Percentiles rank a stretch among this genome's conserved stretches.
phyloP scores from a whole-genome alignment of 1,139 yeast species.

The Hansenula sp. region DNA sequence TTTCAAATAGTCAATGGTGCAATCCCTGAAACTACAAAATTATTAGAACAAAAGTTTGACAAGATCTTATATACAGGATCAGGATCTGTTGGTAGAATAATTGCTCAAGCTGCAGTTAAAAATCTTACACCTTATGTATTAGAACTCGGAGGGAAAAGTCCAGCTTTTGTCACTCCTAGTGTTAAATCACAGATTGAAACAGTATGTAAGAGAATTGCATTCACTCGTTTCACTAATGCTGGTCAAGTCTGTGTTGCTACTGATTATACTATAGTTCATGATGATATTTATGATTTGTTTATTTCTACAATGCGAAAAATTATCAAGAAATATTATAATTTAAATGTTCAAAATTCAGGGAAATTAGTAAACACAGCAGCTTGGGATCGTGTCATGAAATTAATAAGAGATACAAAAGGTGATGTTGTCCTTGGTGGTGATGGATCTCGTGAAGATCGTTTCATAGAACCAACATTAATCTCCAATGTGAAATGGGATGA shows the following conservation, averaged over 20 bases:
- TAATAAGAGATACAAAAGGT: conserved; percentile 55
- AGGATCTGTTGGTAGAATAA: conserved; percentile 66
- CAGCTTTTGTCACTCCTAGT: conserved; percentile 62
- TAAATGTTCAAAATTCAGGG: conserved; percentile 40
- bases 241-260: conserved; percentile 93
- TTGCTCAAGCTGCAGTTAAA: conserved; percentile 81
- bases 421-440: conserved; percentile 22
- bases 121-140: conserved; percentile 74
- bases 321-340: conserved; percentile 38
- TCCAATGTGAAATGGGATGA: conserved; percentile 62
- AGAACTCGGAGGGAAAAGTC: conserved; percentile 94
- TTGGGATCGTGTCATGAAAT: conserved; percentile 43
- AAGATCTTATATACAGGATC: conserved; percentile 88
- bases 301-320: conserved; percentile 31
- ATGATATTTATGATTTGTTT: conserved; percentile 49
- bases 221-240: conserved; percentile 79
- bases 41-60: conserved; percentile 68
- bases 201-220: conserved; percentile 64
- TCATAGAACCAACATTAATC: conserved; percentile 72
- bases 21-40: conserved; percentile 60
- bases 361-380: conserved; percentile 63
- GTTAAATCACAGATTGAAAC: conserved; percentile 39
- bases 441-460: conserved; percentile 39
- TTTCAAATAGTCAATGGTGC: conserved; percentile 72
- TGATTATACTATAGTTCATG: conserved; percentile 73